These are phyloP conservation scores for Gaeumannomyces sp. DNA, from an alignment of 2,329 filamentous ascomycete genomes.

Conservation along the genomic window DNA sequence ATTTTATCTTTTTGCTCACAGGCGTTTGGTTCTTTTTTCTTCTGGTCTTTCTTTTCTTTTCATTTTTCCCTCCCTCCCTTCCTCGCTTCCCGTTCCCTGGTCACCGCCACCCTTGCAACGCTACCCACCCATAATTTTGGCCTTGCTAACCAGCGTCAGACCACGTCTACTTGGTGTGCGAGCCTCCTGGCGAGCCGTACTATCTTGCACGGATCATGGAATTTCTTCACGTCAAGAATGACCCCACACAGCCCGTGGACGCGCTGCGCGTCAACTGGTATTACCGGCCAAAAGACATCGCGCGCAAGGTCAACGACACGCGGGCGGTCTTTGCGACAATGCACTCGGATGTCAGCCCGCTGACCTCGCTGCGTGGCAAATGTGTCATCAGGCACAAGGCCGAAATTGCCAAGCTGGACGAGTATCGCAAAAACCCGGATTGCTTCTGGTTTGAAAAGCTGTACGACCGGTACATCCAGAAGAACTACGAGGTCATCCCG, in stretches of 20 bases:
- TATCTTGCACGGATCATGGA: constrained; percentile 98
- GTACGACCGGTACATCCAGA: constrained; percentile 96
- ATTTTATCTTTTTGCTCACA: constrained; percentile 4
- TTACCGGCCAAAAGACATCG: constrained; percentile 93
- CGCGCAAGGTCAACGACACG: constrained; percentile 84
- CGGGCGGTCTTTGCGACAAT: constrained; percentile 92
- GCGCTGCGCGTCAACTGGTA: constrained; percentile 95
- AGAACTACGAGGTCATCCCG: constrained; percentile 94
- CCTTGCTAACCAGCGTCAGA: constrained; percentile 31
- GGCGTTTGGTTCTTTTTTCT: neutral
- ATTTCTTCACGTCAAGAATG: constrained; percentile 78
- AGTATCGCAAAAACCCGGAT: constrained; percentile 78
- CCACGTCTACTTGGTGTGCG: constrained; percentile 92
- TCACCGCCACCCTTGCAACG: neutral
- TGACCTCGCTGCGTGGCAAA: constrained; percentile 88
- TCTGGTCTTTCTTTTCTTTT: neutral
- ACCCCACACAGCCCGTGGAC: constrained; percentile 68
- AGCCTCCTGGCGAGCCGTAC: constrained; percentile 95
- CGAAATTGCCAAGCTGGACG: constrained; percentile 73
- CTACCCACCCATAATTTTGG: constrained; percentile 8
- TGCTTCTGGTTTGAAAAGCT: constrained; percentile 96
- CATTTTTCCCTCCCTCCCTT: constrained; percentile 4
- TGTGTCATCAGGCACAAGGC: constrained; percentile 84
- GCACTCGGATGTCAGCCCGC: constrained; percentile 93
- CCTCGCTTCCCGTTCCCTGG: constrained; percentile 3